Conservation (phyloP, 2,329 filamentous ascomycete species). For the Beauveria pseudobassiana region DNA sequence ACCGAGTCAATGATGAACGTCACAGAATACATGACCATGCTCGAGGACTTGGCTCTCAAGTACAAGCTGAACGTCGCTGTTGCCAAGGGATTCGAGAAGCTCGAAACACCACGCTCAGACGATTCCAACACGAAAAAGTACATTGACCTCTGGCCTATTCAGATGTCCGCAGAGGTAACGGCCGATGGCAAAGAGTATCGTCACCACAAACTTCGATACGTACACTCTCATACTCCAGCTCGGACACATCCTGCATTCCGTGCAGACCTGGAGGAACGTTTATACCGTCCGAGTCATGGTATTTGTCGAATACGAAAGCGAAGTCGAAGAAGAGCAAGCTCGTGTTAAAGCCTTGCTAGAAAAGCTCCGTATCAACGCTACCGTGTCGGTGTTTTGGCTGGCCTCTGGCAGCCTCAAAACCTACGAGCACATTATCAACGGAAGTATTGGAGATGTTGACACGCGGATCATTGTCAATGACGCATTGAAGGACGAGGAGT, state of each 20-base stretch:
- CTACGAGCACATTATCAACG: slow-evolving; percentile 75
- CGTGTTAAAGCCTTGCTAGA: slow-evolving; percentile 68
- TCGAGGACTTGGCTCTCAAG: slow-evolving; percentile 72
- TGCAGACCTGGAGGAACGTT: slow-evolving; percentile 68
- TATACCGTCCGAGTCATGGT: slow-evolving; percentile 72
- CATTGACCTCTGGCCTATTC: slow-evolving; percentile 86
- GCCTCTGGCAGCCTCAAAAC: slow-evolving; percentile 63
- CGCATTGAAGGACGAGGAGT: slow-evolving; percentile 62
- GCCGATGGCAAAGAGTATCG: slow-evolving; percentile 57
- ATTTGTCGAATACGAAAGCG: slow-evolving; percentile 82
- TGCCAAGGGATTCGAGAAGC: slow-evolving; percentile 68
- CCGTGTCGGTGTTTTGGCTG: slow-evolving; percentile 75
- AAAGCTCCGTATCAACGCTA: slow-evolving; percentile 73
- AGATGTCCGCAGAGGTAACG: slow-evolving; percentile 80
- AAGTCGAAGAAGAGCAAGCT: slow-evolving; percentile 70
- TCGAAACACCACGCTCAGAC: slow-evolving; percentile 62
- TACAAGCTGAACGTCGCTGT: slow-evolving; percentile 79
- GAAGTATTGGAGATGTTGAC: slow-evolving; percentile 46
- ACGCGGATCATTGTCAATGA: slow-evolving; percentile 55
- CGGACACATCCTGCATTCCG: slow-evolving; percentile 76
- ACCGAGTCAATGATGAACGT: slow-evolving; percentile 62
- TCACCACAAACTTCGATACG: slow-evolving; percentile 88
- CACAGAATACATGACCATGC: slow-evolving; percentile 69
- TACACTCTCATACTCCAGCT: slow-evolving; percentile 80
- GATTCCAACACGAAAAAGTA: slow-evolving; percentile 61